A percentile compares a stretch with the other conserved stretches of the same genome.
Evolutionary conservation across 2,329 filamentous ascomycete genomes (phyloP).

Genomic region (Paramyrothecium roridum): DNA sequence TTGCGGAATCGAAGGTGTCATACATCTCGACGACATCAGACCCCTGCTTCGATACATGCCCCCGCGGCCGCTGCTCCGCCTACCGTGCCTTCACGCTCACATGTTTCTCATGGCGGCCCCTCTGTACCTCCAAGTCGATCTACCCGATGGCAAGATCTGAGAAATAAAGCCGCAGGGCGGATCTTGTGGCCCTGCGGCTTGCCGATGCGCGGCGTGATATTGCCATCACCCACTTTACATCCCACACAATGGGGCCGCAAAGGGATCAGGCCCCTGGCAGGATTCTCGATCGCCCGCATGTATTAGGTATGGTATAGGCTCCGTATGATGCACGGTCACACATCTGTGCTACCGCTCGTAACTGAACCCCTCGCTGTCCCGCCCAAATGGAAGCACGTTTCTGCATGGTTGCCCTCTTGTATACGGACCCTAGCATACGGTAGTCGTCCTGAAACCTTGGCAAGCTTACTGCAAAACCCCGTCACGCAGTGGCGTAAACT

Average conservation of each 20-base stretch:
- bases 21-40: not conserved
- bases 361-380: not conserved
- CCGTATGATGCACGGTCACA: not conserved
- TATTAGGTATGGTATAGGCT: not conserved
- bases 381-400: not conserved
- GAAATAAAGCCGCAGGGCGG: too few species aligned
- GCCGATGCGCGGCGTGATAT: too few species aligned
- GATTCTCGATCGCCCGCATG: not conserved
- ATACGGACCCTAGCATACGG: not conserved
- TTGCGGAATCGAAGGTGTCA: too few species aligned
- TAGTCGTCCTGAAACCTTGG: not conserved
- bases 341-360: not conserved
- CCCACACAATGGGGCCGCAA: not conserved
- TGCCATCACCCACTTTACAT: not conserved
- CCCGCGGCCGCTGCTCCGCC: too few species aligned
- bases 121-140: not conserved
- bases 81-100: too few species aligned
- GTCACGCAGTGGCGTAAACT: not conserved
- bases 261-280: not conserved
- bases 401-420: not conserved
- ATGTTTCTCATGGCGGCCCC: too few species aligned
- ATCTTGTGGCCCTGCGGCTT: too few species aligned
- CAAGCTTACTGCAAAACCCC: not conserved
- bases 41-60: not conserved
- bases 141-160: not conserved